These are phyloP conservation scores for Coelastrella sp. DNA, from an alignment of 139 green algal species.

Conservation along the genomic window DNA sequence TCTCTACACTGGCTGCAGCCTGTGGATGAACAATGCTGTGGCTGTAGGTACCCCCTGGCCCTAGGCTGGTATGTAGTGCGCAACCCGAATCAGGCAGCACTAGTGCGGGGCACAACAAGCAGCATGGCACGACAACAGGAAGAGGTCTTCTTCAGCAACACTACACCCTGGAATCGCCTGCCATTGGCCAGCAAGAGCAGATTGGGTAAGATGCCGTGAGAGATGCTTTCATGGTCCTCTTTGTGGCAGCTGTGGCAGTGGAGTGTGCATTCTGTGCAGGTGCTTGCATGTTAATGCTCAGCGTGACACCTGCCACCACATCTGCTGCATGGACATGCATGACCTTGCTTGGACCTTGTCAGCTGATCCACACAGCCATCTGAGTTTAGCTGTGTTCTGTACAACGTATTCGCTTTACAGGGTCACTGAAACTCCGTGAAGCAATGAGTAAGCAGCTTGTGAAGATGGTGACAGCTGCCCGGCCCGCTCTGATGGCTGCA, in stretches of 20 bases:
- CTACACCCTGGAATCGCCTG: conserved; percentile 17
- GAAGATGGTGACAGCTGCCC: conserved; percentile 16
- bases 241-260: too few relatives aligned
- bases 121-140: conserved; percentile 30
- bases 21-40: too few relatives aligned
- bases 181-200: conserved; percentile 11
- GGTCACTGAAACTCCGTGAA: conserved; percentile 35
- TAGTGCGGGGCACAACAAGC: conserved; percentile 5
- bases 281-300: too few relatives aligned
- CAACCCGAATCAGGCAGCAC: conserved; percentile 36
- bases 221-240: too few relatives aligned
- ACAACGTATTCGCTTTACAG: not conserved
- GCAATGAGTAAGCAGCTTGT: conserved; percentile 45
- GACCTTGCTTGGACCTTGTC: too few relatives aligned
- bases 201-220: conserved; percentile 22
- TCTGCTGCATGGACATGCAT: too few relatives aligned
- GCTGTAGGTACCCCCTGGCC: conserved; percentile 29
- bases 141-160: conserved; percentile 20
- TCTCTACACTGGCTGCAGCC: too few relatives aligned
- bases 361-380: too few relatives aligned
- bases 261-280: too few relatives aligned
- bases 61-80: conserved; percentile 45
- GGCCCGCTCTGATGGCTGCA: conserved; percentile 22
- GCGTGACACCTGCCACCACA: too few relatives aligned
- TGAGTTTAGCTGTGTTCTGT: too few relatives aligned